A percentile compares a stretch with the other conserved stretches of the same genome.
Conservation (phyloP, 176 grass and related monocot species). For the Musa acuminata region DNA sequence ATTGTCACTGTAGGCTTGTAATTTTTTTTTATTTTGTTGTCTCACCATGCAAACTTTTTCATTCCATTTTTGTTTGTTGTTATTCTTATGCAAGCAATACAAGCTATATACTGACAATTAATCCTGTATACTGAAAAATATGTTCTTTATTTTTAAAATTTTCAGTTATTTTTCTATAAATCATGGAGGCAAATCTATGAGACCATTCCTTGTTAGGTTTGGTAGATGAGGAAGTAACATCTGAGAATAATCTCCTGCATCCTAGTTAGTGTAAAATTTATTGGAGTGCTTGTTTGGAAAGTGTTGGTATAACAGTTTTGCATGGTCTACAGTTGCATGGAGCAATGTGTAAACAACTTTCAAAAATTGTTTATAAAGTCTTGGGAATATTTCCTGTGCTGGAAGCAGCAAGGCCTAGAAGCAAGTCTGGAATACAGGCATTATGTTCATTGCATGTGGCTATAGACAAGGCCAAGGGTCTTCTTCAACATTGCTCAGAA, state of each 20-base stretch:
- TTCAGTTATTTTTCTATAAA: neutral
- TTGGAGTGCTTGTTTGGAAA: slow-evolving; percentile 3
- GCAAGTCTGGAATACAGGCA: slow-evolving; percentile 42
- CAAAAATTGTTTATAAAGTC: slow-evolving; percentile 41
- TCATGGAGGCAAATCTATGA: no score
- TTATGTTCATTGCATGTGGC: slow-evolving; percentile 50
- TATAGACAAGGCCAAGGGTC: slow-evolving; percentile 52
- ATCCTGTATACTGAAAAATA: neutral
- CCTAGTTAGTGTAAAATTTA: slow-evolving; percentile 1
- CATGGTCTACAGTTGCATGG: slow-evolving; percentile 59
- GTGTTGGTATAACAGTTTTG: slow-evolving; percentile 23
- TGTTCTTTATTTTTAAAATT: neutral
- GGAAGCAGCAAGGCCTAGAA: slow-evolving; percentile 46
- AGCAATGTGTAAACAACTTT: slow-evolving; percentile 59
- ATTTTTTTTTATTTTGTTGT: neutral
- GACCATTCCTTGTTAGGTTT: neutral
- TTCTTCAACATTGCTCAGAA: slow-evolving; percentile 72
- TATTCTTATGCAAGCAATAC: neutral
- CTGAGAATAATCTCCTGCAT: slow-evolving; percentile 3
- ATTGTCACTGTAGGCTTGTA: neutral
- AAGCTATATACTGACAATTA: neutral
- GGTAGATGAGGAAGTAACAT: neutral
- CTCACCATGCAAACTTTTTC: neutral
- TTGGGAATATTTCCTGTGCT: slow-evolving; percentile 39
- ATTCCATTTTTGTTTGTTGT: neutral